phyloP scores from a whole-genome alignment of 164 flowering plant species.

The Vitis rupestris region DNA sequence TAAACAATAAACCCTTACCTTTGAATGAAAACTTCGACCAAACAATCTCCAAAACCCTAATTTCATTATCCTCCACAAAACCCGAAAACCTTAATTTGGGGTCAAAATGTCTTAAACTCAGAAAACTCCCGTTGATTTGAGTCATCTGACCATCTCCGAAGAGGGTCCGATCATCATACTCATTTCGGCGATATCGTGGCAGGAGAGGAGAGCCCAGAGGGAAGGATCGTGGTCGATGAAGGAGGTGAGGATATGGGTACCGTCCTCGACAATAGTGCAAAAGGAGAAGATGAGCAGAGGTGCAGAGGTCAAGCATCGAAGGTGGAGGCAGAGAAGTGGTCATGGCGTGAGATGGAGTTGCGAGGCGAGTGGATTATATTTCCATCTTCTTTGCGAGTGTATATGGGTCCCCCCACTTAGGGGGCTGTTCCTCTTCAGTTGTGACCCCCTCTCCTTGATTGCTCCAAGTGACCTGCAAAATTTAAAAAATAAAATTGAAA shows the following conservation, averaged over 20 bases:
- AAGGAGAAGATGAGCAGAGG: conserved; percentile 76
- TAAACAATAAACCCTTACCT: neutral
- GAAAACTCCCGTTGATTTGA: conserved; percentile 21
- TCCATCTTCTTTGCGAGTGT: neutral
- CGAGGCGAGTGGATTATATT: neutral
- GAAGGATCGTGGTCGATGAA: conserved; percentile 83
- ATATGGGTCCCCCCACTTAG: too few relatives aligned
- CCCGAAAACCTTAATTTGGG: conserved; percentile 30
- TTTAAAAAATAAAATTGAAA: too few relatives aligned
- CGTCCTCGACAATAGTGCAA: conserved; percentile 65
- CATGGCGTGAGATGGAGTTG: conserved; percentile 24
- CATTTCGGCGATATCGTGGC: conserved; percentile 60
- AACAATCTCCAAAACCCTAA: conserved; percentile 24
- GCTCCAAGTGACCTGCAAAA: too few relatives aligned
- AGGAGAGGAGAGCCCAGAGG: conserved; percentile 65
- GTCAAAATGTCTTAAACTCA: conserved; percentile 21
- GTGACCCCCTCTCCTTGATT: too few relatives aligned
- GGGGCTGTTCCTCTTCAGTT: too few relatives aligned
- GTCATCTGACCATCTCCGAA: conserved; percentile 21
- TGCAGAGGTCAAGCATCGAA: conserved; percentile 38
- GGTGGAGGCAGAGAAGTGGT: conserved; percentile 27
- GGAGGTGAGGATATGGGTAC: conserved; percentile 59
- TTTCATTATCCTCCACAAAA: conserved; percentile 35
- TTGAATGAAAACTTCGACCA: conserved; percentile 29
- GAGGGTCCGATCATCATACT: conserved; percentile 40